Evolutionary conservation across 2,329 filamentous ascomycete genomes (phyloP).

Genomic region (Fusarium anthophilum): DNA sequence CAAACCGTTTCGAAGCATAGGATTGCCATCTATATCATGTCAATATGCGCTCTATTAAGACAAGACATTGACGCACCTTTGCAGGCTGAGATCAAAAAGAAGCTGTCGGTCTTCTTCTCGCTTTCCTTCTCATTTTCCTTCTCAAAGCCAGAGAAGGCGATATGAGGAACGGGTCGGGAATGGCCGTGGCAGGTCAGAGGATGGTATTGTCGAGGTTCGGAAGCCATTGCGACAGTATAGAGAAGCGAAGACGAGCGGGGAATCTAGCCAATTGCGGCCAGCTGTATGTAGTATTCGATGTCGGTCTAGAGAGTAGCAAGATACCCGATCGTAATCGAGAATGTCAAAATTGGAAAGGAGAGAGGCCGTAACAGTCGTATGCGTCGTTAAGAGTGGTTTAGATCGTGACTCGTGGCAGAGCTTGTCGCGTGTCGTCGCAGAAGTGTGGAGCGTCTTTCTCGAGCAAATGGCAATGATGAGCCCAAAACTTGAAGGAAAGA

Average conservation of each 20-base stretch:
- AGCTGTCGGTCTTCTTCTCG: slow-evolving; percentile 75
- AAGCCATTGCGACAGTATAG: slow-evolving; percentile 45
- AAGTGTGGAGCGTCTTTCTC: slow-evolving; percentile 31
- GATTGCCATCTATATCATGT: slow-evolving; percentile 80
- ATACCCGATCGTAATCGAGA: neutral
- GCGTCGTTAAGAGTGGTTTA: slow-evolving; percentile 39
- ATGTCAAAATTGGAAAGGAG: slow-evolving; percentile 15
- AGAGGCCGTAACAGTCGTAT: slow-evolving; percentile 44
- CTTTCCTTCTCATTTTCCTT: slow-evolving; percentile 75
- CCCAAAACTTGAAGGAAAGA: slow-evolving; percentile 21
- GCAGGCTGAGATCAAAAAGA: slow-evolving; percentile 93
- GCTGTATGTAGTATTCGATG: slow-evolving; percentile 2
- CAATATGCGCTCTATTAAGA: slow-evolving; percentile 29
- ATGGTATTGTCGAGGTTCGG: slow-evolving; percentile 70
- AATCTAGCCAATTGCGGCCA: slow-evolving; percentile 1
- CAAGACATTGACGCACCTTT: slow-evolving; percentile 67
- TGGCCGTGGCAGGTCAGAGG: slow-evolving; percentile 95
- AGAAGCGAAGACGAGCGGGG: neutral
- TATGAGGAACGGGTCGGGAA: slow-evolving; percentile 89
- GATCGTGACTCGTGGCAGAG: slow-evolving; percentile 32
- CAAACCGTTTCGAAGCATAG: slow-evolving; percentile 95
- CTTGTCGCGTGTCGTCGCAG: slow-evolving; percentile 37
- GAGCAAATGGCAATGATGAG: slow-evolving; percentile 9
- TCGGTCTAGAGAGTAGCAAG: slow-evolving; percentile 1
- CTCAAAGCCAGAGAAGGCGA: slow-evolving; percentile 88